Conservation (phyloP, 2,329 filamentous ascomycete genomes). For the Coleophoma eucalyptorum region DNA sequence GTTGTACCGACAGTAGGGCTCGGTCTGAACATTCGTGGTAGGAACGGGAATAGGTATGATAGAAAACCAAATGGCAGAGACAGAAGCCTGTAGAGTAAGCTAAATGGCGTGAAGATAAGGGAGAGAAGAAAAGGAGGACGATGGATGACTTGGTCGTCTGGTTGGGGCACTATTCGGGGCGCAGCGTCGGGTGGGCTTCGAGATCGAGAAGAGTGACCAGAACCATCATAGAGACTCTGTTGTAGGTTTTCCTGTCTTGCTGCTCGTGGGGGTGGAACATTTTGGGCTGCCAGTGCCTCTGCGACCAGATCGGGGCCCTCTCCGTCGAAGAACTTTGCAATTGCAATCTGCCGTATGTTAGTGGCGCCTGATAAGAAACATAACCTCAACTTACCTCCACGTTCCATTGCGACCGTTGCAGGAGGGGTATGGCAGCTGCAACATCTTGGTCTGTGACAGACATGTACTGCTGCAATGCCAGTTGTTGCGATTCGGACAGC, state of each 20-base stretch:
- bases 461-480: constrained; percentile 82
- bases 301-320: constrained; percentile 80
- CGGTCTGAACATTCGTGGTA: constrained; percentile 63
- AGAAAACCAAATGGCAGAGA: constrained; percentile 68
- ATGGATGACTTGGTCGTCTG: constrained; percentile 59
- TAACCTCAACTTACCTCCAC: constrained; percentile 59
- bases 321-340: constrained; percentile 96
- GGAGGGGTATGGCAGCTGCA: constrained; percentile 70
- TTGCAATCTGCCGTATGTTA: constrained; percentile 67
- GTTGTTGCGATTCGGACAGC: constrained; percentile 75
- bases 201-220: constrained; percentile 27
- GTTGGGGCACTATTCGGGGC: constrained; percentile 78
- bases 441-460: constrained; percentile 82
- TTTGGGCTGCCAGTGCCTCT: constrained; percentile 65
- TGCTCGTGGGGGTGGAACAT: constrained; percentile 57
- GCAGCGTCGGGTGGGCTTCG: constrained; percentile 58
- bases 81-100: constrained; percentile 69
- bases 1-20: constrained; percentile 50
- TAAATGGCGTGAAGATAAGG: constrained; percentile 78
- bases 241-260: constrained; percentile 72
- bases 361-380: constrained; percentile 1
- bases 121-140: constrained; percentile 73
- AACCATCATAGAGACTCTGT: constrained; percentile 43
- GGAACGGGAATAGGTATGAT: constrained; percentile 74
- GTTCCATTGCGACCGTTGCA: constrained; percentile 93